Evolutionary conservation across 306 rosid species (phyloP), one percentile per base, ranked within the genome.

Genomic region (Quercus robur): DNA sequence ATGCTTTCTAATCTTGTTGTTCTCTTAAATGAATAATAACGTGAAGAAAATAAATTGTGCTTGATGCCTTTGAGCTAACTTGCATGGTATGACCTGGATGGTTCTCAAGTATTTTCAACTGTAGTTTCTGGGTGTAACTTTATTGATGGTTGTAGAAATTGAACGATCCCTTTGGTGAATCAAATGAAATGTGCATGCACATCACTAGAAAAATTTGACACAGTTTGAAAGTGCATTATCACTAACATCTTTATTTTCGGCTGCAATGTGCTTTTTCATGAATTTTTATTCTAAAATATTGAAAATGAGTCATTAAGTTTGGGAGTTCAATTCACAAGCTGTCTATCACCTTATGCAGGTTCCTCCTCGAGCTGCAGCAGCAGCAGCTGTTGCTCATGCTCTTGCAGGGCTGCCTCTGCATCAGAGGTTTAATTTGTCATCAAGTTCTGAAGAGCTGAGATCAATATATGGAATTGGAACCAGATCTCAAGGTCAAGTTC

Each of bases 321-420:
- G 26, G 49, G 80, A 69, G 76, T 63, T 70, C 21, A 80, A 66
- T 77, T 62, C 71, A 49, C 71, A 81, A 80, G 77, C 84, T 87
- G 79, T 78, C 44, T 78, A 74, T 79, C 55, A 74, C 69, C 67
- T 76, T 71, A 78, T 83, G 55, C 90, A 96, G 99, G 99, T 96
- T 88, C 98, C 98, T 1, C 91, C 98, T 21, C 93, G 94, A 75
- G 99, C 94, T 71, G 97, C 93, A 21, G 97, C 99, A 25, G 98
- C 99, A 7, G 99, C 98, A 61, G 99, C 92, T 41, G 98, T 93
- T 57, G 99, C 99, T 26, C 98, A 97, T 82, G 99, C 96, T 76
- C 92, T 96, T 74, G 98, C 98, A 6, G 99, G 97, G 78, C 84
- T 96, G 80, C 99, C 99, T 69, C 98, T 94, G 13, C 97, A 96